Base-by-base conservation (phyloP, 768 basidiomycete species). In the Phlebiopsis flavidoalba region DNA sequence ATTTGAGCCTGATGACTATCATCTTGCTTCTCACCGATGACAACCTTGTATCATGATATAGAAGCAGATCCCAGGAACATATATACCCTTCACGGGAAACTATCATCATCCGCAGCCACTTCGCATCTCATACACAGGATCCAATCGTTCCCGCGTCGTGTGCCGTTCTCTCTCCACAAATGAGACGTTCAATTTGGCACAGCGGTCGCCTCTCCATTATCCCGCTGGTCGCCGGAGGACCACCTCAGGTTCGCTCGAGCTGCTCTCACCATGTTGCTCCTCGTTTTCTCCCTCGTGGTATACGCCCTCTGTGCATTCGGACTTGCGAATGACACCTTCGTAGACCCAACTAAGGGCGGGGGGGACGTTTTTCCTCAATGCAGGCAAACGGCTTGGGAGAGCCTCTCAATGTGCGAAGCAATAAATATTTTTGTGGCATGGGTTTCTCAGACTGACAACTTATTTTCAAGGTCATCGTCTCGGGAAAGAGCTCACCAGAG, bases 401-500 rank as follows among this genome's bases (percentile, higher is more conserved):
- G 69, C 75, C 79, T n/a, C 61, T 83, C 65, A 76, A 85, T 70
- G 81, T 77, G 57, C 26, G 65, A 55, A 1, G 37, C 17, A 7
- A 17, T 3, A 6, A 11, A n/a, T 17, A 15, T 26, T n/a, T 10
- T 45, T 60, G 59, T 31, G 6, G 3, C 6, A 31, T 31, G 26
- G 2, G 6, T 49, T 4, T 48, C 6, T 22, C 12, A 5, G 4
- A 19, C n/a, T 26, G 24, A 12, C 36, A 17, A 17, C 37, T 31
- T 55, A 51, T 35, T n/a, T 48, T 56, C 21, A 37, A 80, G 79
- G 77, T 88, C 55, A 87, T 89, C 62, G 80, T 89, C 57, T 88
- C 88, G 2, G 86, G 80, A 0, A 64, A 77, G 50, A 88, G 85
- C 65, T 85, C 84, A 8, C 72, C 81, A 0, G 72, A 33, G 0